Conservation (phyloP, 2,329 filamentous ascomycete species). For the Cadophora sp. region DNA sequence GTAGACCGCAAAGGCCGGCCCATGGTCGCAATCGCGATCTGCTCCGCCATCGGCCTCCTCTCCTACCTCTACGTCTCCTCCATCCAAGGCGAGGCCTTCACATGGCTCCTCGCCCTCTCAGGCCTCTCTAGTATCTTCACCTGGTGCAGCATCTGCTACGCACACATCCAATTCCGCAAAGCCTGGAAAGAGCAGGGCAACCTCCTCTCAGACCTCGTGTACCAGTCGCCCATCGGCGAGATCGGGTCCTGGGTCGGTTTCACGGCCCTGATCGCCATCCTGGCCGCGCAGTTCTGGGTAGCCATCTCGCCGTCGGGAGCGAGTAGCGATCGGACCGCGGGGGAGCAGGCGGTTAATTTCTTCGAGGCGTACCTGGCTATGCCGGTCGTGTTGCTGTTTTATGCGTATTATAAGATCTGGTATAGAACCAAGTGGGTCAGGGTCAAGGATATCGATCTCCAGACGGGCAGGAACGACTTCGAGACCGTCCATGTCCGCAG, state of each 20-base stretch:
- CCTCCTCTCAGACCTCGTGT: conserved; percentile 67
- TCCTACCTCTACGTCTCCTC: conserved; percentile 75
- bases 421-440: conserved; percentile 73
- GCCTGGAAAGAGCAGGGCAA: conserved; percentile 73
- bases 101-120: conserved; percentile 80
- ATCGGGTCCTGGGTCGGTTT: conserved; percentile 69
- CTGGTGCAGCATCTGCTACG: conserved; percentile 83
- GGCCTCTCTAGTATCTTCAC: conserved; percentile 79
- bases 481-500: conserved; percentile 78
- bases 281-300: conserved; percentile 72
- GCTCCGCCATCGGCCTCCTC: conserved; percentile 73
- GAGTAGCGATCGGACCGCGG: conserved; percentile 49
- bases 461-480: conserved; percentile 84
- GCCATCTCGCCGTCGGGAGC: conserved; percentile 75
- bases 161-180: conserved; percentile 87
- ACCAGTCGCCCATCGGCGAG: conserved; percentile 64
- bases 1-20: conserved; percentile 84
- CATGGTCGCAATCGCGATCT: conserved; percentile 71
- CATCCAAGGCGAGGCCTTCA: conserved; percentile 65
- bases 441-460: conserved; percentile 80
- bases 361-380: conserved; percentile 76
- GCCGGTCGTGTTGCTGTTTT: conserved; percentile 72
- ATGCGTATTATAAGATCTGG: conserved; percentile 78
- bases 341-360: conserved; percentile 66
- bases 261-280: conserved; percentile 55